These are phyloP conservation scores for Gymnopilus junonius DNA, from an alignment of 768 basidiomycete species.

Conservation along the genomic window DNA sequence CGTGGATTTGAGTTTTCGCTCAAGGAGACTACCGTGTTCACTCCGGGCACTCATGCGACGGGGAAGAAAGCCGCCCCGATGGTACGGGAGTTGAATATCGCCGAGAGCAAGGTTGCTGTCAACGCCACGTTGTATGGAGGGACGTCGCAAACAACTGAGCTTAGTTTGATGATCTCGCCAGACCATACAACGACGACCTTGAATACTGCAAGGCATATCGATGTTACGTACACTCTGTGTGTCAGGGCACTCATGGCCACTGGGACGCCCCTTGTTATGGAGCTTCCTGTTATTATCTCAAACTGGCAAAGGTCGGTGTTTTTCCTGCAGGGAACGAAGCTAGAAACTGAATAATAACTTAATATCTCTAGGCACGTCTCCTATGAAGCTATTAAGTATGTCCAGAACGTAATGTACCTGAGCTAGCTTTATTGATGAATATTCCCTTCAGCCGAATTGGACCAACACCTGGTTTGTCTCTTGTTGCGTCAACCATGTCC, in stretches of 20 bases:
- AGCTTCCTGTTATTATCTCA: conserved; percentile 80
- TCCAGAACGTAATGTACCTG: conserved; percentile 23
- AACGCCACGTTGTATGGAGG: conserved; percentile 79
- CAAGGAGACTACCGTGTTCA: conserved; percentile 77
- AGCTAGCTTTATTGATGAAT: background rate
- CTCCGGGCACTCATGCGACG: conserved; percentile 57
- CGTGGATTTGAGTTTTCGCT: conserved; percentile 85
- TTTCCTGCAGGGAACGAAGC: conserved; percentile 5
- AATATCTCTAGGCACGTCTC: conserved; percentile 61
- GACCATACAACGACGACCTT: conserved; percentile 83
- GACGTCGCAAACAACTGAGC: conserved; percentile 71
- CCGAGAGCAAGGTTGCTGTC: conserved; percentile 73
- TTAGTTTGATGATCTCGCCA: conserved; percentile 69
- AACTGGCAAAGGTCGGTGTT: conserved; percentile 80
- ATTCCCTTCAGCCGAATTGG: conserved; percentile 46
- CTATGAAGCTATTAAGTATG: conserved; percentile 64
- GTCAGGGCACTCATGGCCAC: conserved; percentile 81
- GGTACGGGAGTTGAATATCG: conserved; percentile 55
- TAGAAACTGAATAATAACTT: conserved; percentile 1
- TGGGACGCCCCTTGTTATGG: conserved; percentile 65
- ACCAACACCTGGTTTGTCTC: conserved; percentile 49
- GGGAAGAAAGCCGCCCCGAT: conserved; percentile 66
- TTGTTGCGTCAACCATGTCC: conserved; percentile 30
- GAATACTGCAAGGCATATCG: conserved; percentile 82
- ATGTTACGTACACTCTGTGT: conserved; percentile 78